Conservation (phyloP, 169 alveolate genomes). For the Cryptosporidium bovis region DNA sequence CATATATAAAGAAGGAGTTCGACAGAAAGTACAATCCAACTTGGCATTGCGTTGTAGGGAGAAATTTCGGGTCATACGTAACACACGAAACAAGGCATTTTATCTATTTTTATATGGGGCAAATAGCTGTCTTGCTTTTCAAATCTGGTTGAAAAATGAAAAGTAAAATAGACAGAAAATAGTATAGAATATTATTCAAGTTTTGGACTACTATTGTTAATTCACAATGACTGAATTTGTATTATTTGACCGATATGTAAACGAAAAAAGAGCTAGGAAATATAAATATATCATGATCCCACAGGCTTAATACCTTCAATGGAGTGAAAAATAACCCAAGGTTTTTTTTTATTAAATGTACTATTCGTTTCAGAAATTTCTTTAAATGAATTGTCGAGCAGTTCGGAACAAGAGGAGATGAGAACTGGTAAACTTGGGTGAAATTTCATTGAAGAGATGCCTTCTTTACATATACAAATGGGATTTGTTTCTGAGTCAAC, state of each 20-base stretch:
- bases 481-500: constrained; percentile 25
- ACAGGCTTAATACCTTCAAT: constrained; percentile 47
- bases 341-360: background rate
- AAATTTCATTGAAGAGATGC: constrained; percentile 38
- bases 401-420: constrained; percentile 47
- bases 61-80: constrained; percentile 98
- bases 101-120: constrained; percentile 99
- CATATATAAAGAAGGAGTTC: constrained; percentile 98
- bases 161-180: background rate
- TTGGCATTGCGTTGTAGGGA: constrained; percentile 99
- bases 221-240: background rate
- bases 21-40: constrained; percentile 97
- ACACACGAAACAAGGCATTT: constrained; percentile 99
- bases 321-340: constrained; percentile 39
- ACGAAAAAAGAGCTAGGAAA: background rate
- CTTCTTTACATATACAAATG: constrained; percentile 27
- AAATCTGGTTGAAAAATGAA: constrained; percentile 93
- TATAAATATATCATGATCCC: background rate
- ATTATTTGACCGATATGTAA: background rate
- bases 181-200: background rate
- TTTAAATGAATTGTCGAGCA: constrained; percentile 22
- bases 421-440: constrained; percentile 39
- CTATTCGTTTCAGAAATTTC: constrained; percentile 5
- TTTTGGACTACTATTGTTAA: background rate
- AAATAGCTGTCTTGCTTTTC: constrained; percentile 97